A percentile compares a stretch with the other conserved stretches of the same genome.
Conservation (phyloP, 495 filamentous ascomycete genomes). For the Pyrenula massariospora region DNA sequence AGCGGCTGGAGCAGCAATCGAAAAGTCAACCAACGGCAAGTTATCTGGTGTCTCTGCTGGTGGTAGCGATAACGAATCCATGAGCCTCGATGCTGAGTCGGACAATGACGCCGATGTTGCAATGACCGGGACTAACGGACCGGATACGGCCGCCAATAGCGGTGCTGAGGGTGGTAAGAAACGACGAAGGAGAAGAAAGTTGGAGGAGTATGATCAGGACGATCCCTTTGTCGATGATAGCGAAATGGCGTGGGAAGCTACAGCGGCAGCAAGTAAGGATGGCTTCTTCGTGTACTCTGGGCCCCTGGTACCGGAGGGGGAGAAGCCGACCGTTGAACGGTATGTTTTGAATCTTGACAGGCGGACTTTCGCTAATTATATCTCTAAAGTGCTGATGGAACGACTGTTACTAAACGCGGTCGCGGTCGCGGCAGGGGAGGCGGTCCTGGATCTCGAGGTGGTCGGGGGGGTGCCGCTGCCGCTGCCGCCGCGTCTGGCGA, state of each 20-base stretch:
- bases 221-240: constrained; percentile 98
- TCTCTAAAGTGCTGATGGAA: constrained; percentile 53
- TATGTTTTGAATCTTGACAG: constrained; percentile 33
- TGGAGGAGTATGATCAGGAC: constrained; percentile 91
- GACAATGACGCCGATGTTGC: constrained; percentile 67
- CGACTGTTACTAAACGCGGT: constrained; percentile 51
- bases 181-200: constrained; percentile 63
- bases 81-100: constrained; percentile 32
- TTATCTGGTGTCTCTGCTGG: constrained; percentile 41
- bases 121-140: constrained; percentile 56
- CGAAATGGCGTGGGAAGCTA: constrained; percentile 90
- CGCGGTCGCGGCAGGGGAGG: constrained; percentile 59
- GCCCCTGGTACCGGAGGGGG: constrained; percentile 72
- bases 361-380: too few species aligned
- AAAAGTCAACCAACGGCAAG: constrained; percentile 44
- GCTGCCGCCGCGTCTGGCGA: constrained; percentile 32
- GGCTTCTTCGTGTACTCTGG: constrained; percentile 85
- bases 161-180: constrained; percentile 49
- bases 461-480: constrained; percentile 23
- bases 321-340: constrained; percentile 76
- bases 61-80: constrained; percentile 44
- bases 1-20: constrained; percentile 69
- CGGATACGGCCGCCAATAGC: constrained; percentile 26
- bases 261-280: constrained; percentile 85
- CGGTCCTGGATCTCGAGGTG: constrained; percentile 30